phyloP scores from a whole-genome alignment of 2,329 filamentous ascomycete genomes.

The Xylariomycetidae sp. region DNA sequence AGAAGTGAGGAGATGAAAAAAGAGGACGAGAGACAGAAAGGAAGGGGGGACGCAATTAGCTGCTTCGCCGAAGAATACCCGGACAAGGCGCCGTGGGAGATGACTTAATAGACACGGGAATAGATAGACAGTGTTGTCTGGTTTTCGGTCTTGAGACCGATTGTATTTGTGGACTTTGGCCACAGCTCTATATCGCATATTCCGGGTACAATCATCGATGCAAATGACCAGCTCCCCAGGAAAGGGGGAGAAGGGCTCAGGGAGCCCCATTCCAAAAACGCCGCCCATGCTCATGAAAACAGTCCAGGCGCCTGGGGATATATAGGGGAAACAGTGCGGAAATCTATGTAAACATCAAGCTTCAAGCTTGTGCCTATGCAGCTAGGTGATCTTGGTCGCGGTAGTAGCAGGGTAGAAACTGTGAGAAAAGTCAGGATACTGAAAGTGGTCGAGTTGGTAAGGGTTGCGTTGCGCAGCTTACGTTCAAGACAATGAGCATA shows the following conservation, averaged over 20 bases:
- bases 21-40: not conserved
- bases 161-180: not conserved
- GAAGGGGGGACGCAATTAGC: not conserved
- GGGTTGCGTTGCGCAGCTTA: constrained; percentile 47
- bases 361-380: constrained; percentile 31
- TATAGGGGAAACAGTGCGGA: constrained; percentile 6
- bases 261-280: constrained; percentile 26
- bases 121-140: not conserved
- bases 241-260: constrained; percentile 19
- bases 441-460: not conserved
- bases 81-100: too few relatives aligned
- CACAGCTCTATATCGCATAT: constrained; percentile 3
- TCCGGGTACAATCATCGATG: constrained; percentile 12
- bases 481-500: constrained; percentile 97
- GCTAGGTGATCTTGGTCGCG: constrained; percentile 53
- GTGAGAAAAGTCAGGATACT: constrained; percentile 14
- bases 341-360: constrained; percentile 1
- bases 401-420: constrained; percentile 57
- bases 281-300: constrained; percentile 25
- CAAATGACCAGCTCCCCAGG: constrained; percentile 22
- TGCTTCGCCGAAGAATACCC: too few relatives aligned
- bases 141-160: constrained; percentile 10
- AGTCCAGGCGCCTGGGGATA: constrained; percentile 1
- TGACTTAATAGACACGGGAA: constrained; percentile 9
- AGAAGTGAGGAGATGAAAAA: not conserved